phyloP scores from a whole-genome alignment of 106 monocot genomes.

The Dendrobium chrysotoxum region DNA sequence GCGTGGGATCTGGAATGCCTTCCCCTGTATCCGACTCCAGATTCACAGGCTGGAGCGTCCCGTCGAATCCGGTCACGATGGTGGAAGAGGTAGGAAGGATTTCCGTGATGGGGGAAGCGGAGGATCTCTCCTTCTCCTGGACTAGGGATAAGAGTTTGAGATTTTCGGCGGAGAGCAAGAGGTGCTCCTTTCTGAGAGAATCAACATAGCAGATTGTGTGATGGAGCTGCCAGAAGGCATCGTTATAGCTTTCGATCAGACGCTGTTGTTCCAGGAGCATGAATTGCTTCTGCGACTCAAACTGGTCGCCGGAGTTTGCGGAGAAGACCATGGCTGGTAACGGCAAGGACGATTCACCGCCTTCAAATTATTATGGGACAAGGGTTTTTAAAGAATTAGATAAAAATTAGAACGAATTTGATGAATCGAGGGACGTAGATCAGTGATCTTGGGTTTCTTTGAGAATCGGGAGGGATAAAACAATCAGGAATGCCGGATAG shows the following conservation, averaged over 20 bases:
- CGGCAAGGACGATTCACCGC: background rate
- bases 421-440: background rate
- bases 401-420: background rate
- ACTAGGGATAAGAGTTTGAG: conserved; percentile 35
- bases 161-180: conserved; percentile 34
- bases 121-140: conserved; percentile 15
- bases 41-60: background rate
- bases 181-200: conserved; percentile 40
- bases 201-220: conserved; percentile 23
- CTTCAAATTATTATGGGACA: background rate
- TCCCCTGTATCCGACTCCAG: conserved; percentile 6
- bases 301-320: conserved; percentile 4
- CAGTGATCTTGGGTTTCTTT: background rate
- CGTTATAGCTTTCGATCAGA: conserved; percentile 39
- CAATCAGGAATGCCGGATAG: background rate
- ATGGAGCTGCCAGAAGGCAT: conserved; percentile 39
- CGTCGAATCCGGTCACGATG: background rate
- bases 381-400: background rate
- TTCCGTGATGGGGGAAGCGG: background rate
- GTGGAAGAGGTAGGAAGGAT: background rate
- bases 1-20: conserved; percentile 1
- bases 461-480: background rate
- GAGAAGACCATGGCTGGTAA: background rate
- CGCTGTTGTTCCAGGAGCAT: conserved; percentile 32
- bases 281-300: conserved; percentile 28